A percentile compares a stretch with the other conserved stretches of the same genome.
Conservation (phyloP, 306 rosid species). For the Cucumis melo region DNA sequence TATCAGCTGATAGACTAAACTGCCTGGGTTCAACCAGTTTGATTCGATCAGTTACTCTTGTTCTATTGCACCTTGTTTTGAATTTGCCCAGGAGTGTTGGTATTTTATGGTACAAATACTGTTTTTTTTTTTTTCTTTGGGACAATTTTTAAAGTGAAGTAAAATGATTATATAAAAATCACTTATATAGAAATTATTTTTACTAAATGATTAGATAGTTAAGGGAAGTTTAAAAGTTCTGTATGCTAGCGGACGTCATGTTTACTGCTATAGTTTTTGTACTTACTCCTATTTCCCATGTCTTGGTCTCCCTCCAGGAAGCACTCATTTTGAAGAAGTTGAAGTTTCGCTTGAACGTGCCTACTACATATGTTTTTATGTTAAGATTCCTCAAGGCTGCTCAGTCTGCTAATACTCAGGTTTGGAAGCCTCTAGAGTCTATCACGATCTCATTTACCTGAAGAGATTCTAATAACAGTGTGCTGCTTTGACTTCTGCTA, state of each 20-base stretch:
- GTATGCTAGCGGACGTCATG: background rate
- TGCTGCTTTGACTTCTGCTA: constrained; percentile 4
- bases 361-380: constrained; percentile 87
- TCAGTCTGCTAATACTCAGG: constrained; percentile 62
- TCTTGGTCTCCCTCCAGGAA: constrained; percentile 44
- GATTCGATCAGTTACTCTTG: background rate
- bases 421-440: constrained; percentile 6
- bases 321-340: constrained; percentile 52
- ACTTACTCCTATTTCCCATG: background rate
- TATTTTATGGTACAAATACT: background rate
- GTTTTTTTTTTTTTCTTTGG: background rate
- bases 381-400: constrained; percentile 90
- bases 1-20: background rate
- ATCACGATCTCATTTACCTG: background rate
- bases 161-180: background rate
- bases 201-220: background rate
- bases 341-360: constrained; percentile 66
- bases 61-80: background rate
- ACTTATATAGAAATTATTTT: no score
- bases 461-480: background rate
- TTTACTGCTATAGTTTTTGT: background rate
- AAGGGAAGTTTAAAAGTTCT: background rate
- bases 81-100: background rate
- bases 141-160: background rate
- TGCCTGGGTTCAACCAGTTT: background rate